Percentiles rank a stretch among this genome's conserved stretches.
Evolutionary conservation across 768 basidiomycete species (phyloP).

Genomic region (Boletus rubescentipes): DNA sequence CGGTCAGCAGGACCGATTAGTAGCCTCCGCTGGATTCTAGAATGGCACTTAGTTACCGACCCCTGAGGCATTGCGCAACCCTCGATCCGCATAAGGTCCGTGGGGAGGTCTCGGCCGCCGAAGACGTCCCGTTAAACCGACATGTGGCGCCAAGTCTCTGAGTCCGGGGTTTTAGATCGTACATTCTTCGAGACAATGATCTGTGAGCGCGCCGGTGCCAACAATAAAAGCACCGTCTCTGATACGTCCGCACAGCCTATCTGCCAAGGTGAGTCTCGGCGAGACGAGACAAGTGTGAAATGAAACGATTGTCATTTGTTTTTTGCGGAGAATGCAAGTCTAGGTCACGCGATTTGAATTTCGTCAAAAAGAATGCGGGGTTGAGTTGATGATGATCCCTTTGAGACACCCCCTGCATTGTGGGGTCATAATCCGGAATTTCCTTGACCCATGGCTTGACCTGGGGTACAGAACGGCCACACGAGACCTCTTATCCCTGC

Average conservation of each 20-base stretch:
- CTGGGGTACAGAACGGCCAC: neutral
- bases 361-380: neutral
- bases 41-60: neutral
- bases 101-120: constrained; percentile 8
- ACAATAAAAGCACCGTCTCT: neutral
- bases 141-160: neutral
- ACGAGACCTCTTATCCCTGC: neutral
- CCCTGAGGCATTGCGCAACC: constrained; percentile 4
- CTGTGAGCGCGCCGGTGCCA: neutral
- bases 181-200: neutral
- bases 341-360: constrained; percentile 10
- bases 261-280: neutral
- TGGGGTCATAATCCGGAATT: neutral
- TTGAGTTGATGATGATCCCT: neutral
- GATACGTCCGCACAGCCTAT: neutral
- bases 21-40: neutral
- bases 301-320: neutral
- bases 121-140: neutral
- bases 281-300: neutral
- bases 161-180: neutral
- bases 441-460: neutral
- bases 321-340: neutral
- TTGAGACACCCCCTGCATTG: neutral
- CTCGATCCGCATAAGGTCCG: constrained; percentile 16
- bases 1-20: no score